Percentiles rank a stretch among this genome's conserved stretches.
Conservation (phyloP, 1,284 basidiomycete species). For the Trichosporon inkin region DNA sequence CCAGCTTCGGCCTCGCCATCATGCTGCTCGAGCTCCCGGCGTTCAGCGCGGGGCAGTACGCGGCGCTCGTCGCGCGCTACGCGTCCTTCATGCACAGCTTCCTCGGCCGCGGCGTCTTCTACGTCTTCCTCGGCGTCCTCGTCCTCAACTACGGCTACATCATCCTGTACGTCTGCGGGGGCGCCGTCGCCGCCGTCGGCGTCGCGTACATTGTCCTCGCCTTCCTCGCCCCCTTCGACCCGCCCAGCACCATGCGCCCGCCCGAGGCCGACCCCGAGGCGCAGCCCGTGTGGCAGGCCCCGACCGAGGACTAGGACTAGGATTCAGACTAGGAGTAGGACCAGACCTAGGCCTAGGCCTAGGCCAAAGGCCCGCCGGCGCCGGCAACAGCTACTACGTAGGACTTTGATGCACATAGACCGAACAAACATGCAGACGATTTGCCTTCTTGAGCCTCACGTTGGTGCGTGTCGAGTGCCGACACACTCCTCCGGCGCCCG, state of each 20-base stretch:
- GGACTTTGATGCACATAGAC: no score
- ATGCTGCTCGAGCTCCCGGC: slow-evolving; percentile 45
- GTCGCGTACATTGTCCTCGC: slow-evolving; percentile 44
- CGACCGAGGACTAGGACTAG: slow-evolving; percentile 26
- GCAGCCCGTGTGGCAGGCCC: slow-evolving; percentile 43
- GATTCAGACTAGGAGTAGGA: no score
- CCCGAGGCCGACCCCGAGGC: slow-evolving; percentile 34
- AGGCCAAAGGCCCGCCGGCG: no score
- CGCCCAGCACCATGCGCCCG: slow-evolving; percentile 39
- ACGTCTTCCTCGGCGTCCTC: slow-evolving; percentile 48
- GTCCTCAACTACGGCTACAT: slow-evolving; percentile 49
- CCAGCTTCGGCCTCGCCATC: slow-evolving; percentile 39
- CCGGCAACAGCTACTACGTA: no score
- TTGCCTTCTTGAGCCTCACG: background rate
- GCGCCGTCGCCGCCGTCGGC: slow-evolving; percentile 42
- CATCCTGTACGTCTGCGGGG: slow-evolving; percentile 47
- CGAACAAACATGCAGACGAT: no score
- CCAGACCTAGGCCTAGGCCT: no score
- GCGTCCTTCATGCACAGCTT: slow-evolving; percentile 51
- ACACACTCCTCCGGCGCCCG: no score
- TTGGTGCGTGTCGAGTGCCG: no score
- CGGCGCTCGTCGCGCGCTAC: slow-evolving; percentile 45
- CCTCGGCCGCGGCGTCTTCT: slow-evolving; percentile 50
- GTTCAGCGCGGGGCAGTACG: slow-evolving; percentile 43
- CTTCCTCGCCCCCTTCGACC: slow-evolving; percentile 45